Base-by-base conservation (phyloP, 2,329 filamentous ascomycete genomes). In the Alternaria longipes region DNA sequence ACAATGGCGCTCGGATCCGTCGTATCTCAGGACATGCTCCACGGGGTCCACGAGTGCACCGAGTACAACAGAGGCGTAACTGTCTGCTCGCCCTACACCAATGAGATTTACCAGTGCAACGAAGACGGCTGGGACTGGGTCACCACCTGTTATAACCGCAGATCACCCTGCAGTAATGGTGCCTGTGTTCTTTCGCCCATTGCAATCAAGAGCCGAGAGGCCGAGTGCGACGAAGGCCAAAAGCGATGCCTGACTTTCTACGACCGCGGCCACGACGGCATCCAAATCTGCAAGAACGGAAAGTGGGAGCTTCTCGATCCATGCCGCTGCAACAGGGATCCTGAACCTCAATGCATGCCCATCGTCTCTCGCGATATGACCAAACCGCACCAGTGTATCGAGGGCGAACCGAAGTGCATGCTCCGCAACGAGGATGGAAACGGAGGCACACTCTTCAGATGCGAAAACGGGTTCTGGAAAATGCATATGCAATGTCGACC, bases 391-490 rank as follows among this genome's bases (percentile, higher is more conserved):
- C 26, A 22, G 6, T 63, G 61, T 38, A 53, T 7, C 2, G 40
- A 57, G 20, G 47, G 36, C 44, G 42, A 60, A 4, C 16, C 53
- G 6, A 60, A 54, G 7, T 63, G 61, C 26, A 16, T 56, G 18
- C 50, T 58, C 2, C 42, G 20, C 4, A 42, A 59, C 20, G 20
- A 46, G 3, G 26, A 60, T 9, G 57, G 61, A 38, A 56, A 18
- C 0, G 57, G 44, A 18, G 61, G 61, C 9, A 54, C 38, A 2
- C 57, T 63, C 8, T 63, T 46, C 44, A 32, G 26, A 14, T 63
- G 61, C 30, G 41, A 40, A 6, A 30, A 60, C 12, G 56, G 57
- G 2, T n/a, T 36, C n/a, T 63, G 57, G 61, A 55, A 40, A 9
- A 26, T 51, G 3, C 36, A 47, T 16, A 40, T 41, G 34, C 50